Base-by-base conservation (phyloP, 1,284 basidiomycete species). In the Rhodotorula sp. region DNA sequence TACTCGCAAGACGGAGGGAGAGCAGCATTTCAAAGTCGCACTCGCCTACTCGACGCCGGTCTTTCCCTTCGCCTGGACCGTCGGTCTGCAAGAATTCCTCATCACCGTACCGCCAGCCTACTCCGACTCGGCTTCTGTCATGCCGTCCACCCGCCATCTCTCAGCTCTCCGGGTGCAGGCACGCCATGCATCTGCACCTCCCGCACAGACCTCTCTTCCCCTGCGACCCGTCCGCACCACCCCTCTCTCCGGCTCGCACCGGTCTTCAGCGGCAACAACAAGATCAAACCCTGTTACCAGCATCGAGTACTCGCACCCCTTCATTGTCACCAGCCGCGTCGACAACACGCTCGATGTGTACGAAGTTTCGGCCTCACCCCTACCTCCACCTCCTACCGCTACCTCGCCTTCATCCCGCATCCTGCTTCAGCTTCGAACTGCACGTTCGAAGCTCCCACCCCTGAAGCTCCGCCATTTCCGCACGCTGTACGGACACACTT, bases 311-410 rank as follows among this genome's bases (percentile, higher is more conserved):
- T 74, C 78, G 44, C 74, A 76, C 25, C 79, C 79, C 0, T 80
- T 77, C 57, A 72, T 81, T 23, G 79, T 81, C 23, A 74, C 80
- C 4, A 77, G 77, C 7, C 73, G 76, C 1, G 65, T 55, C 21
- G 77, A 80, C 75, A 80, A 81, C 56, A 73, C 78, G 12, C 67
- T 81, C 46, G 76, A 79, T 46, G 80, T 81, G 4, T 81, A 77
- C 66, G 70, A 77, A 67, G 66, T 80, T 14, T 46, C 53, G 41
- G 52, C 41, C 3, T 44, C 21, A 19, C 52, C 49, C 4, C 60
- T 46, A 7, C 27, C 55, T 34, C 54, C 58, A 14, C 44, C 55
- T 2, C 48, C 55, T 12, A 14, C 48, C 14, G 10, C 55, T 21
- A 7, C 46, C 62, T 49, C 21, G 42, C 25, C 60, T 2, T 13